Conservation (phyloP, 2,329 filamentous ascomycete species). For the Cordyceps javanica region DNA sequence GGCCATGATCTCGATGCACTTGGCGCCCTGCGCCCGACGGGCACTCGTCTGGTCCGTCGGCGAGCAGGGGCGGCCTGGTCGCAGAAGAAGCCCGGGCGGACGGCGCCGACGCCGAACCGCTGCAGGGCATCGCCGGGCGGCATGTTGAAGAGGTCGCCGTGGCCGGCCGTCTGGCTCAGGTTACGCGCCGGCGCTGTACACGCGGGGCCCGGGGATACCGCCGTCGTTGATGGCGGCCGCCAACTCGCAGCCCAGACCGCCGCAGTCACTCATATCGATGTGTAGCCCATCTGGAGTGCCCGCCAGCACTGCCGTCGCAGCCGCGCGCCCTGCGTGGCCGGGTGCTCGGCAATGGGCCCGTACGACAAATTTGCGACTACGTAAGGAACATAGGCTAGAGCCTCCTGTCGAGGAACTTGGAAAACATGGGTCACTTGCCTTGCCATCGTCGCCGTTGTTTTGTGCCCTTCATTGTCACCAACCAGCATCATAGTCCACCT, state of each 20-base stretch:
- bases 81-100: conserved; percentile 25
- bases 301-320: conserved; percentile 33
- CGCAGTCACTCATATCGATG: conserved; percentile 44
- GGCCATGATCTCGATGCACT: conserved; percentile 35
- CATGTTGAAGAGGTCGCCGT: conserved; percentile 34
- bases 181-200: conserved; percentile 40
- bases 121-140: conserved; percentile 30
- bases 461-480: too few species aligned
- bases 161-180: conserved; percentile 44
- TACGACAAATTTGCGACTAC: too few species aligned
- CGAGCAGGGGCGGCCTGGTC: conserved; percentile 22
- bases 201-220: conserved; percentile 38
- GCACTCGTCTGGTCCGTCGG: conserved; percentile 36
- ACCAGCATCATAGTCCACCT: too few species aligned
- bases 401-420: too few species aligned
- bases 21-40: conserved; percentile 32
- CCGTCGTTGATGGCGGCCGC: conserved; percentile 37
- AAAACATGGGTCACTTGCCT: too few species aligned
- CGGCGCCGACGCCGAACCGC: conserved; percentile 25
- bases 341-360: conserved; percentile 23
- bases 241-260: conserved; percentile 39
- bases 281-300: conserved; percentile 40
- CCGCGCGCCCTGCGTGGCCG: conserved; percentile 29
- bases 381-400: too few species aligned
- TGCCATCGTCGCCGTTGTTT: too few species aligned